phyloP scores from a whole-genome alignment of 2,329 filamentous ascomycete species.

The Pseudogymnoascus sp. region DNA sequence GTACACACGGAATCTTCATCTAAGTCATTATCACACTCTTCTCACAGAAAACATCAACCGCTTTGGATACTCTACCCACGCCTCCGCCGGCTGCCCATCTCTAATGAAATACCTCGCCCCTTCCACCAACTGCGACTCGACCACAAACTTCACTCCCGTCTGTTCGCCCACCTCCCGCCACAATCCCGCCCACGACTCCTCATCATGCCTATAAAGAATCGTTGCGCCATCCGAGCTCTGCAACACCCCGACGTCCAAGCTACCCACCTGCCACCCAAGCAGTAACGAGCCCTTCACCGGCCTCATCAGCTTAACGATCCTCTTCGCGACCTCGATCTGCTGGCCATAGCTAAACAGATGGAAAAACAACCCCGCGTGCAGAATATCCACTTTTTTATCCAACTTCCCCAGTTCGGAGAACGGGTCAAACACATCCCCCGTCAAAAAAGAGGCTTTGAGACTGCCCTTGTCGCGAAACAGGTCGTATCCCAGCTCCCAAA shows the following conservation, averaged over 20 bases:
- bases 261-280: slow-evolving; percentile 33
- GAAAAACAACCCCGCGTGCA: slow-evolving; percentile 36
- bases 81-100: background rate
- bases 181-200: background rate
- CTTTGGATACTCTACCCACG: background rate
- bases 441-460: slow-evolving; percentile 28
- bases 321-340: slow-evolving; percentile 31
- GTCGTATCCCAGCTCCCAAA: slow-evolving; percentile 32
- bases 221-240: background rate
- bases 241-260: background rate
- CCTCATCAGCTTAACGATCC: slow-evolving; percentile 15
- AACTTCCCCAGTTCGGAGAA: slow-evolving; percentile 27
- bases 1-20: background rate
- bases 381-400: slow-evolving; percentile 34
- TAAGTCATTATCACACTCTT: background rate
- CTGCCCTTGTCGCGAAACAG: slow-evolving; percentile 30
- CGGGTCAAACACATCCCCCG: slow-evolving; percentile 28
- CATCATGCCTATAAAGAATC: background rate
- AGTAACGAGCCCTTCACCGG: slow-evolving; percentile 28
- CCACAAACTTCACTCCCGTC: background rate
- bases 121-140: background rate
- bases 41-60: background rate
- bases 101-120: background rate
- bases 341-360: slow-evolving; percentile 36
- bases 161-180: background rate